Base-by-base conservation (phyloP, 768 basidiomycete genomes). In the Termitomyces eurrhizus region DNA sequence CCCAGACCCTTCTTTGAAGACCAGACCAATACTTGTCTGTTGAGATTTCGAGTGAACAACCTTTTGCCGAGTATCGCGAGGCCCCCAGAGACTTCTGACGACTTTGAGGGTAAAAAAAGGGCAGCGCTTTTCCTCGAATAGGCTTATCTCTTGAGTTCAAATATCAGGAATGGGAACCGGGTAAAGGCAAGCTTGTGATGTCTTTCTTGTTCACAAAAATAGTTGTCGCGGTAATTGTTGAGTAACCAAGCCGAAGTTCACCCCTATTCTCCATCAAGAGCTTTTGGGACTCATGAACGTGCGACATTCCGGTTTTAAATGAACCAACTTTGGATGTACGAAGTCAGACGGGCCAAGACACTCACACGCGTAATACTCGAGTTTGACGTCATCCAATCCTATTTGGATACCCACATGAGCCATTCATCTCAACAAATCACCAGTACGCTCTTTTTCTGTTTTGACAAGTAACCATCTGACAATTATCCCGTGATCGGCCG, bases 401-500 rank as follows among this genome's bases (percentile, higher is more conserved):
- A 29, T 3, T 29, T 29, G 29, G 29, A 29, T 29, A 29, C 29
- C 29, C 29, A 29, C 29, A 29, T 29, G 29, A 29, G 29, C 29
- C 29, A 29, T 42, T n/a, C 41, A 3, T 42, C 41, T 18, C 16
- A 7, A 41, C 18, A 18, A 32, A 29, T 29, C 29, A 29, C 29
- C 29, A 29, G 29, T 29, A 29, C 29, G 29, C 29, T 8, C 35
- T 35, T 35, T 11, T 11, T 35, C 35, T 11, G 35, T 35, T 35
- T 32, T 50, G 48, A 32, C 14, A 32, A 16, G 18, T 29, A 18
- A 32, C 3, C 24, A 11, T 29, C 26, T 29, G 5, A 35, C 41
- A 14, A 51, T 51, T 46, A 21, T 14, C 41, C 53, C 36, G 32
- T 60, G 56, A 58, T 64, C 57, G 48, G 56, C 52, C 53, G 45